Evolutionary conservation across 345 rosid species (phyloP).

Genomic region (Conringia planisiliqua): DNA sequence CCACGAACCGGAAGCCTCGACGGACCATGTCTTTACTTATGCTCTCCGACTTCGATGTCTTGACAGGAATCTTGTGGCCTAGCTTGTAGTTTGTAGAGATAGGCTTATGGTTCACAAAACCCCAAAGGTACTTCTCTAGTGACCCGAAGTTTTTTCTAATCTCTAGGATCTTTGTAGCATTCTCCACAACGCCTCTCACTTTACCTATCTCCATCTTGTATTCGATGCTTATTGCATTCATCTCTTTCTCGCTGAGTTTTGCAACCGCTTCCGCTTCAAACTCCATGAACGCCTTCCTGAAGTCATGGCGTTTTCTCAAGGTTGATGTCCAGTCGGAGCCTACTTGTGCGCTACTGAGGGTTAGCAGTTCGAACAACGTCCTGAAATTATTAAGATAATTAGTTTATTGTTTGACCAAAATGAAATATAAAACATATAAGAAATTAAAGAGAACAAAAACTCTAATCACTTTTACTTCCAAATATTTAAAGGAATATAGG

Average conservation of each 20-base stretch:
- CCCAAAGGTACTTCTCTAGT: constrained; percentile 57
- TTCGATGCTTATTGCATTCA: constrained; percentile 25
- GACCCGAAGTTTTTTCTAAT: constrained; percentile 40
- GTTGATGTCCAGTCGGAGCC: constrained; percentile 74
- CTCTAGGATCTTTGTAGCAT: constrained; percentile 27
- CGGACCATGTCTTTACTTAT: constrained; percentile 69
- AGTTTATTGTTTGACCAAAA: background rate
- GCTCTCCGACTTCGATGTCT: constrained; percentile 65
- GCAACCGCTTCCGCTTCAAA: constrained; percentile 28
- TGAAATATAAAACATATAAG: background rate
- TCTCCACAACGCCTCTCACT: constrained; percentile 34
- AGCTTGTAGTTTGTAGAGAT: constrained; percentile 42
- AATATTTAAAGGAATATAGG: background rate
- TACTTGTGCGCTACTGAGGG: constrained; percentile 64
- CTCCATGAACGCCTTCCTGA: constrained; percentile 27
- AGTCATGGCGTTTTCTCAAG: constrained; percentile 32
- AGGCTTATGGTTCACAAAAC: constrained; percentile 50
- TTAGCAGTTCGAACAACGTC: constrained; percentile 58
- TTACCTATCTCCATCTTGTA: constrained; percentile 32
- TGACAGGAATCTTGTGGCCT: constrained; percentile 53
- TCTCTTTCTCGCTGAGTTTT: constrained; percentile 29
- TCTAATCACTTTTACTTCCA: no score
- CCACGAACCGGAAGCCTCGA: constrained; percentile 58
- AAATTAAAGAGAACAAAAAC: background rate
- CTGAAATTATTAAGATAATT: constrained; percentile 30